Evolutionary conservation across 345 rosid genomes (phyloP).

Genomic region (Schrenkiella parvula): DNA sequence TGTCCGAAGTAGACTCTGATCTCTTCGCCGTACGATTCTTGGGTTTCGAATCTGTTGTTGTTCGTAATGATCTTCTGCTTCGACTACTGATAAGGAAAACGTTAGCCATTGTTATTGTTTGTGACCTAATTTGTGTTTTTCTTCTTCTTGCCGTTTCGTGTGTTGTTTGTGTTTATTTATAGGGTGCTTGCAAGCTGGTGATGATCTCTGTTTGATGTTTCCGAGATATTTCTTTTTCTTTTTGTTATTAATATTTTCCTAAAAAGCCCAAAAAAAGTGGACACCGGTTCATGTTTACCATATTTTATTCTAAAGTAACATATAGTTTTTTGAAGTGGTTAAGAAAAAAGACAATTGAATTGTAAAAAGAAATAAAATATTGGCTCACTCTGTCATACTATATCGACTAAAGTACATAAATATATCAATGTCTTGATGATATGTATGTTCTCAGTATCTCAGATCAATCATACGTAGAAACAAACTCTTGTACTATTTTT

Average conservation of each 20-base stretch:
- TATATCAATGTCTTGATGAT: background rate
- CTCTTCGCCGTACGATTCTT: constrained; percentile 20
- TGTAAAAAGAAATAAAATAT: background rate
- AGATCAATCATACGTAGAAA: background rate
- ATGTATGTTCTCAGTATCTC: background rate
- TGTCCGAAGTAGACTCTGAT: constrained; percentile 19
- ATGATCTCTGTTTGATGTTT: constrained; percentile 20
- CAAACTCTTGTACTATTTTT: background rate
- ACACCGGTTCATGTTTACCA: background rate
- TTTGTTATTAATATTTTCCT: background rate
- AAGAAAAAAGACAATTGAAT: constrained; percentile 3
- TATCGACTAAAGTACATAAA: constrained; percentile 4
- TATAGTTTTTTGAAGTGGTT: background rate
- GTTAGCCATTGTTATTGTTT: constrained; percentile 22
- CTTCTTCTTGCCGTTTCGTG: background rate
- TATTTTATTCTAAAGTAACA: background rate
- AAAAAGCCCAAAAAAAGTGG: background rate
- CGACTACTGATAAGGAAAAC: constrained; percentile 27
- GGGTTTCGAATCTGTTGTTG: constrained; percentile 22
- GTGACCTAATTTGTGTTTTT: constrained; percentile 12
- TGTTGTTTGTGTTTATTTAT: constrained; percentile 27
- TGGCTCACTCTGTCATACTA: background rate
- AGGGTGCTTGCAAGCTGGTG: constrained; percentile 26
- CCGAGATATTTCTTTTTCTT: constrained; percentile 22
- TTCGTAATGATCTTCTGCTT: constrained; percentile 27